phyloP scores from a whole-genome alignment of 192 early-diverging fungal species.

The Backusella circina region DNA sequence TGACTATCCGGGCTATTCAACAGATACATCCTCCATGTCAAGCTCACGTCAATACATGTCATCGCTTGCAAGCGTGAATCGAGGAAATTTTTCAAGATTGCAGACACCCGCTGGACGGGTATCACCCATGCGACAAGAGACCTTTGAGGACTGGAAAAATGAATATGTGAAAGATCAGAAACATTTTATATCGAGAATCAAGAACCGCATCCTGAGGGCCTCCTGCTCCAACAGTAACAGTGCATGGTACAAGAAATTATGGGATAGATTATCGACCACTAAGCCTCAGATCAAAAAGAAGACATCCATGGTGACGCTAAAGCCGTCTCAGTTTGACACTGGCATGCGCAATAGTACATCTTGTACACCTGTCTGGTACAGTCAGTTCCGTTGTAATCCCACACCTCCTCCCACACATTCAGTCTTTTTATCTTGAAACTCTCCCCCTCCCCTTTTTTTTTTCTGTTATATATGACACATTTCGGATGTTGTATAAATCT shows the following conservation, averaged over 20 bases:
- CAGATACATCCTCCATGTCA: background rate
- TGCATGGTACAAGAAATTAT: background rate
- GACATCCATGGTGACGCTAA: background rate
- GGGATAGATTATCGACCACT: background rate
- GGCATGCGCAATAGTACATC: background rate
- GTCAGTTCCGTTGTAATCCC: slow-evolving; percentile 9
- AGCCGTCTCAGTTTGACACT: background rate
- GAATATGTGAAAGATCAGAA: background rate
- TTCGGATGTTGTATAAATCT: too few species aligned
- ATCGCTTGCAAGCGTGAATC: background rate
- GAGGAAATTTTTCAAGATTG: background rate
- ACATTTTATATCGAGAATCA: background rate
- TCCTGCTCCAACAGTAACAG: background rate
- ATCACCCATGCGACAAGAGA: background rate
- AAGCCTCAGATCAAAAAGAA: background rate
- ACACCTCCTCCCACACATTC: background rate
- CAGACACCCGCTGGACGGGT: background rate
- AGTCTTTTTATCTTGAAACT: background rate
- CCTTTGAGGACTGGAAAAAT: background rate
- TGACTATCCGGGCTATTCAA: slow-evolving; percentile 1
- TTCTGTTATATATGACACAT: too few species aligned
- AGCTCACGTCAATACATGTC: background rate
- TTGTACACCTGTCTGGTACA: slow-evolving; percentile 23
- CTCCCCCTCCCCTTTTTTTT: background rate
- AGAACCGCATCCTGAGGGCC: background rate